Evolutionary conservation across 2,329 filamentous ascomycete species (phyloP).

Genomic region (Chalaropsis thielavioides): DNA sequence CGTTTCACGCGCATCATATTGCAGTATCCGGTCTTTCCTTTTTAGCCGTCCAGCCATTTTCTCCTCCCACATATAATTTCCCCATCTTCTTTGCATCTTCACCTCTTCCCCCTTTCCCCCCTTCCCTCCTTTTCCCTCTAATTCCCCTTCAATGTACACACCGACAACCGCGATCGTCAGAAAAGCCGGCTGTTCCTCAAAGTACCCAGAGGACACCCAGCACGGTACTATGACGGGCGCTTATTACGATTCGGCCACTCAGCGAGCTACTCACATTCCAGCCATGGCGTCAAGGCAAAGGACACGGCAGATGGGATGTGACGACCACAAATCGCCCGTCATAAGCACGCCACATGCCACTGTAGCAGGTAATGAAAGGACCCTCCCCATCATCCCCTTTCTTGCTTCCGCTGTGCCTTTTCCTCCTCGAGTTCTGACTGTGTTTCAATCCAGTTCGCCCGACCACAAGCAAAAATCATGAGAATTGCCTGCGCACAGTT

Average conservation of each 20-base stretch:
- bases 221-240: background rate
- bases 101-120: too few relatives aligned
- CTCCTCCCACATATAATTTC: too few relatives aligned
- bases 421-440: background rate
- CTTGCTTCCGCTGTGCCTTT: background rate
- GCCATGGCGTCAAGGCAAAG: background rate
- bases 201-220: background rate
- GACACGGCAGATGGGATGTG: background rate
- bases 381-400: background rate
- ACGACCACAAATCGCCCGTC: background rate
- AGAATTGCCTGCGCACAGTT: background rate
- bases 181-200: too few relatives aligned
- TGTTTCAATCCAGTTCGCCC: background rate
- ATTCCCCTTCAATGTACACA: background rate
- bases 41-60: background rate
- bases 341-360: background rate
- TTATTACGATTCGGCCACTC: background rate
- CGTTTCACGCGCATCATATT: background rate
- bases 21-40: background rate
- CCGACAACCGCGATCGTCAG: too few relatives aligned
- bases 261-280: background rate
- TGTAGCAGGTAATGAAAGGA: background rate
- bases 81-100: too few relatives aligned
- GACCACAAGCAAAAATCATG: background rate
- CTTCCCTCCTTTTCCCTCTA: too few relatives aligned